phyloP scores from a whole-genome alignment of 2,329 filamentous ascomycete species.

The Aspergillaceae sp. region DNA sequence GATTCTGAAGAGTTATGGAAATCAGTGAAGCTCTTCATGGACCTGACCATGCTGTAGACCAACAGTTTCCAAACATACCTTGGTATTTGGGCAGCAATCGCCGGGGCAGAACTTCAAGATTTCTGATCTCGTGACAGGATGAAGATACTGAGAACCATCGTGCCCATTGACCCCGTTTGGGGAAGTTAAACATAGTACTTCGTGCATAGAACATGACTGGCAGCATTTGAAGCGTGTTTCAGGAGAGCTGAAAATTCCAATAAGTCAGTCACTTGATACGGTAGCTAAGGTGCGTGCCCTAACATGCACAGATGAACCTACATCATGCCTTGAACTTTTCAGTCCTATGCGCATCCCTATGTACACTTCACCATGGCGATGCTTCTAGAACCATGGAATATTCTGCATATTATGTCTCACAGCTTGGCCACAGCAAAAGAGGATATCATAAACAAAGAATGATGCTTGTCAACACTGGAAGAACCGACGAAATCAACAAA shows the following conservation, averaged over 20 bases:
- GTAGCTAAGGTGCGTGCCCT: too few relatives aligned
- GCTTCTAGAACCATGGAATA: too few relatives aligned
- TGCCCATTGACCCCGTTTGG: slow-evolving; percentile 4
- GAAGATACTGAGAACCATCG: slow-evolving; percentile 38
- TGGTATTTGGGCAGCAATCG: slow-evolving; percentile 57
- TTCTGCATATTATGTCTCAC: too few relatives aligned
- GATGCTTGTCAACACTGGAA: too few relatives aligned
- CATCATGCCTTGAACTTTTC: too few relatives aligned
- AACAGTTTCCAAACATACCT: slow-evolving; percentile 38
- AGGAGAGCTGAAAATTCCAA: not conserved
- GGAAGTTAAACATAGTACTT: slow-evolving; percentile 5
- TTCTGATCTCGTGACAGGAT: slow-evolving; percentile 35
- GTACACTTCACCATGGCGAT: too few relatives aligned
- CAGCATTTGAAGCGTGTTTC: slow-evolving; percentile 11
- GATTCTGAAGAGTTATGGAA: slow-evolving; percentile 39
- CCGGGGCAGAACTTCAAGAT: slow-evolving; percentile 35
- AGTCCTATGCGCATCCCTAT: too few relatives aligned
- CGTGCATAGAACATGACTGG: slow-evolving; percentile 9
- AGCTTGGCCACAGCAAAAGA: too few relatives aligned
- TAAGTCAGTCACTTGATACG: not conserved
- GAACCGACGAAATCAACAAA: not conserved
- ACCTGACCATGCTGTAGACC: not conserved
- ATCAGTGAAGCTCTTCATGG: not conserved
- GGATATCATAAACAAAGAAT: too few relatives aligned
- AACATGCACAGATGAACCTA: too few relatives aligned